Evolutionary conservation across 2,329 filamentous ascomycete genomes (phyloP).

Genomic region (Delphinella strobiligena): DNA sequence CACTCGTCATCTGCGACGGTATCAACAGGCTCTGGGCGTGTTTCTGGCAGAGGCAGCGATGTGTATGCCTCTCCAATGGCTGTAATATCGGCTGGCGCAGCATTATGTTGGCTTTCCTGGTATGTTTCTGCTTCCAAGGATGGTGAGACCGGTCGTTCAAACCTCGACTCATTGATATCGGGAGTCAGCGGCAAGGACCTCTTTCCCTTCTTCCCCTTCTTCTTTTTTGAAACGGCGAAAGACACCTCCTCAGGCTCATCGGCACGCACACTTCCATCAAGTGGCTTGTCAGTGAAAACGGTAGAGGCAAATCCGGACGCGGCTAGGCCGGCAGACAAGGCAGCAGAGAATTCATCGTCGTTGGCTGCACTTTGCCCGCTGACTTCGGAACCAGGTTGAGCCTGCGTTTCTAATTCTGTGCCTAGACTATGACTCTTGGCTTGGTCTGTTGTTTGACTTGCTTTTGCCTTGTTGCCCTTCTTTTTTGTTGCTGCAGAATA

Average conservation of each 20-base stretch:
- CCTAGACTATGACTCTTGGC: too few species aligned
- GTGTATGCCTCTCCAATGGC: too few species aligned
- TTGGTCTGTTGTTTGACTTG: too few species aligned
- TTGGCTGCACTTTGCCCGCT: neutral
- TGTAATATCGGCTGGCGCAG: too few species aligned
- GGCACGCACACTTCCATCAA: conserved; percentile 6
- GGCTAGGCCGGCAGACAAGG: conserved; percentile 23
- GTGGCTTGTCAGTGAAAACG: conserved; percentile 2
- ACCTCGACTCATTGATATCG: conserved; percentile 1
- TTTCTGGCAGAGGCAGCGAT: too few species aligned
- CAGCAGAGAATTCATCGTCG: conserved; percentile 21
- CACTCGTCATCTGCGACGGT: too few species aligned
- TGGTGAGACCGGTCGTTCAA: too few species aligned
- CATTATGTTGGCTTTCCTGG: too few species aligned
- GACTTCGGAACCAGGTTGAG: too few species aligned
- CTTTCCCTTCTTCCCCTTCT: conserved; percentile 36
- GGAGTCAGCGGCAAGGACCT: conserved; percentile 18
- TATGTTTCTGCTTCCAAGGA: too few species aligned
- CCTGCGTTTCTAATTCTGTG: too few species aligned
- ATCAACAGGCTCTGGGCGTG: too few species aligned
- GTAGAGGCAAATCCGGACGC: conserved; percentile 21
- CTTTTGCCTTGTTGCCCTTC: conserved; percentile 23
- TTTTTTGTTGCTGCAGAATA: conserved; percentile 17
- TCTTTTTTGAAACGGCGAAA: conserved; percentile 27
- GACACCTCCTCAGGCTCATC: conserved; percentile 19